Evolutionary conservation across 495 filamentous ascomycete species (phyloP).

Genomic region (Aspergillus heteromorphus): DNA sequence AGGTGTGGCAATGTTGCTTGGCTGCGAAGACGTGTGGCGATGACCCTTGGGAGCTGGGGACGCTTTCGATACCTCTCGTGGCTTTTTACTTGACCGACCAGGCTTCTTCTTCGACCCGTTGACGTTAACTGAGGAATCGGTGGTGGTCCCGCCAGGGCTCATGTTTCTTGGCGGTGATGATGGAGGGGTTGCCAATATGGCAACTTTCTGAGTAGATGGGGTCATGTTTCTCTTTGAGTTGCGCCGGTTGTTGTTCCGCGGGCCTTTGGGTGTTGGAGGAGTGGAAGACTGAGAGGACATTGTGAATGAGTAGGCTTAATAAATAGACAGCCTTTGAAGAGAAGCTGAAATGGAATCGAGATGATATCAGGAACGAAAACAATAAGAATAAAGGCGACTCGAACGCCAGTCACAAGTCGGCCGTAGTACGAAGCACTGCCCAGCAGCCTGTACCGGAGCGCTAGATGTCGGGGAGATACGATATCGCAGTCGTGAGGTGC

Average conservation of each 20-base stretch:
- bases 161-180: constrained; percentile 38
- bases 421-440: constrained; percentile 25
- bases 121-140: constrained; percentile 29
- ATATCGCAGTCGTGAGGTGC: background rate
- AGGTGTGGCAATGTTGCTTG: constrained; percentile 39
- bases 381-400: constrained; percentile 15
- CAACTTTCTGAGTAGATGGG: constrained; percentile 26
- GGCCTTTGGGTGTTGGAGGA: constrained; percentile 34
- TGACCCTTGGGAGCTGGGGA: constrained; percentile 25
- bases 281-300: constrained; percentile 42
- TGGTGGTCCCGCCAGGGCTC: constrained; percentile 30
- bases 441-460: constrained; percentile 28
- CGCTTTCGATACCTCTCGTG: constrained; percentile 22
- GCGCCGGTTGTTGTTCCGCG: constrained; percentile 36
- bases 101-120: constrained; percentile 36
- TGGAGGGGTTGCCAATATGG: constrained; percentile 36
- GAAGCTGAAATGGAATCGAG: constrained; percentile 14
- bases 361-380: constrained; percentile 1
- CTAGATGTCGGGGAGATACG: constrained; percentile 13
- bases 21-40: constrained; percentile 30
- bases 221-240: constrained; percentile 33
- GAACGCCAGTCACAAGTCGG: constrained; percentile 10
- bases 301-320: constrained; percentile 35
- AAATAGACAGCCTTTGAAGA: constrained; percentile 42
- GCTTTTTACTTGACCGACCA: constrained; percentile 34